These are phyloP conservation scores for Ustilago lituana DNA, from an alignment of 1,284 basidiomycete species.

Conservation along the genomic window DNA sequence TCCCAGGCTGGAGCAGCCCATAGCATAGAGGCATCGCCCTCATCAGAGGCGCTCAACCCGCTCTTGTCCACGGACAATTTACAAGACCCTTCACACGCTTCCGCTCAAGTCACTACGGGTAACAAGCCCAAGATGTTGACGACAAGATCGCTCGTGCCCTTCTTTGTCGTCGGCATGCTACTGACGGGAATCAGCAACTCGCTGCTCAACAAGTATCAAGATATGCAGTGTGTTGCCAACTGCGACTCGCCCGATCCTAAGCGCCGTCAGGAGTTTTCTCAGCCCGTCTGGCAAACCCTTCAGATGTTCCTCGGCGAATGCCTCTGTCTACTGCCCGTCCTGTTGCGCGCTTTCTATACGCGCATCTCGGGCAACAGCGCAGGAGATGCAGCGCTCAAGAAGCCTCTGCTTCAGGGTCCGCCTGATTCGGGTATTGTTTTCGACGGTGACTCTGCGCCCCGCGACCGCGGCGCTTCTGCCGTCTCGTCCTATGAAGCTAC, in stretches of 20 bases:
- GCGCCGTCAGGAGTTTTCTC: constrained; percentile 53
- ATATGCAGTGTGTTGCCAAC: constrained; percentile 68
- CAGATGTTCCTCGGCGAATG: constrained; percentile 69
- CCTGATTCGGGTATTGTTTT: constrained; percentile 48
- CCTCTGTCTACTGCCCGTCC: constrained; percentile 61
- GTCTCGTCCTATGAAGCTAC: constrained; percentile 45
- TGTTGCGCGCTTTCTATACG: constrained; percentile 29
- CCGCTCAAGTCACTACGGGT: neutral
- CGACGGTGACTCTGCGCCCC: constrained; percentile 25
- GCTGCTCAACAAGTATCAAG: constrained; percentile 67
- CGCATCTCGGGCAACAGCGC: constrained; percentile 16
- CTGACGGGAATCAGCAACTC: constrained; percentile 69
- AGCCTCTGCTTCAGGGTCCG: constrained; percentile 34
- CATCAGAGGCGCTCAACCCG: constrained; percentile 3
- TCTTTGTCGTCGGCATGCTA: constrained; percentile 71
- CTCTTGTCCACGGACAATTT: neutral
- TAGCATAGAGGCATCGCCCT: neutral
- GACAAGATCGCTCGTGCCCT: constrained; percentile 56
- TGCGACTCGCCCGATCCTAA: constrained; percentile 58
- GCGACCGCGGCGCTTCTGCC: constrained; percentile 17
- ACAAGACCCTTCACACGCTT: neutral
- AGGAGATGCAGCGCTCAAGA: constrained; percentile 40
- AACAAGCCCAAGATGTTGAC: constrained; percentile 32
- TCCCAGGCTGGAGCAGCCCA: neutral
- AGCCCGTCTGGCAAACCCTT: constrained; percentile 66